Evolutionary conservation across 257 asterid genomes (phyloP).

Genomic region (Solanum verrucosum): DNA sequence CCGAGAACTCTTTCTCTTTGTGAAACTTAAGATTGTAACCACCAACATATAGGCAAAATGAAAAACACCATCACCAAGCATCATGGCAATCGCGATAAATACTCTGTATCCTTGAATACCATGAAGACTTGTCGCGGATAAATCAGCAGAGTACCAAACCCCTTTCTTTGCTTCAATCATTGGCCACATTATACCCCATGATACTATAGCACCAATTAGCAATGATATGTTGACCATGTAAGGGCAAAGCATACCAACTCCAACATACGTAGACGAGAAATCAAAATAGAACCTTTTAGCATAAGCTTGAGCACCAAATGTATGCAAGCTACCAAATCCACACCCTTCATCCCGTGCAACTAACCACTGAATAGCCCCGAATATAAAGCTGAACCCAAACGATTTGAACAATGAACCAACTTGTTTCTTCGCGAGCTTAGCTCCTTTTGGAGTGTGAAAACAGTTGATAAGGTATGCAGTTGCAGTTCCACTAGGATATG

Average conservation of each 20-base stretch:
- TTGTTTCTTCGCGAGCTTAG: conserved; percentile 62
- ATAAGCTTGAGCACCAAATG: conserved; percentile 63
- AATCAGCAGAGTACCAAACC: not conserved
- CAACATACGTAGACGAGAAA: conserved; percentile 16
- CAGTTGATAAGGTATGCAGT: conserved; percentile 79
- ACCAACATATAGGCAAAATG: conserved; percentile 47
- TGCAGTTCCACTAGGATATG: conserved; percentile 91
- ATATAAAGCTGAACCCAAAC: conserved; percentile 41
- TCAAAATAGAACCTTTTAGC: conserved; percentile 19
- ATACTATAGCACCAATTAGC: conserved; percentile 12
- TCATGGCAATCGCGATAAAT: conserved; percentile 60
- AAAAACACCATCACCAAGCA: conserved; percentile 75
- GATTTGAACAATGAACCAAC: conserved; percentile 54
- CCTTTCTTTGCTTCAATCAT: conserved; percentile 9
- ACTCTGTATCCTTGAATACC: conserved; percentile 15
- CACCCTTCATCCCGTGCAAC: conserved; percentile 48
- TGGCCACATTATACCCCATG: conserved; percentile 17
- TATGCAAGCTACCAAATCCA: conserved; percentile 67
- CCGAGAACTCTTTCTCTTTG: not conserved
- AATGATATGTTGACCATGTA: conserved; percentile 12
- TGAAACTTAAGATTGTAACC: conserved; percentile 14
- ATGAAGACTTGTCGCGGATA: not conserved
- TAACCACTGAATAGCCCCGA: conserved; percentile 71
- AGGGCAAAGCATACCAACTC: conserved; percentile 24
- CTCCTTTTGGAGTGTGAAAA: conserved; percentile 82